These are phyloP conservation scores for Globisporangium polare DNA, from an alignment of 352 stramenopile genomes.

Conservation along the genomic window DNA sequence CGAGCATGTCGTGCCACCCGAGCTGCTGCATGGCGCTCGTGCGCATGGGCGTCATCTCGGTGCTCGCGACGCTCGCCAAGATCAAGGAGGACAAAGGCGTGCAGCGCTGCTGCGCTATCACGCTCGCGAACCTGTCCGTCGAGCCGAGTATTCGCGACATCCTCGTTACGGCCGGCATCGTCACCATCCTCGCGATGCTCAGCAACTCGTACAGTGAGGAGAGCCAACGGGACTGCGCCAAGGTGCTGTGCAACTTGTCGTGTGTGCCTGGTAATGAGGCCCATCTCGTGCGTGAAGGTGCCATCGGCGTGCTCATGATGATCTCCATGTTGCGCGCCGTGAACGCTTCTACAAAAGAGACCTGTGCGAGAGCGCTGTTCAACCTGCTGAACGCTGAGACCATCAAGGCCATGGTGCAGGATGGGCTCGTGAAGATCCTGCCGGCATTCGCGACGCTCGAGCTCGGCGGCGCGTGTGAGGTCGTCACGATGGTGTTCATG, in stretches of 20 bases:
- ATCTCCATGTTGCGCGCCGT: slow-evolving; percentile 74
- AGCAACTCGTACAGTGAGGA: slow-evolving; percentile 86
- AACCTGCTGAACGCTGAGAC: slow-evolving; percentile 65
- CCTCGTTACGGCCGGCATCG: slow-evolving; percentile 41
- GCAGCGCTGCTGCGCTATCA: slow-evolving; percentile 65
- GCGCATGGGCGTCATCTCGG: slow-evolving; percentile 40
- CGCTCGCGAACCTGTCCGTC: slow-evolving; percentile 60
- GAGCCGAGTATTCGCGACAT: slow-evolving; percentile 44
- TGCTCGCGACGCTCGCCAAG: slow-evolving; percentile 53
- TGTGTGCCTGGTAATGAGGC: slow-evolving; percentile 44
- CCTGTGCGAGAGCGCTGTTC: slow-evolving; percentile 53
- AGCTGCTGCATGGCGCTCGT: slow-evolving; percentile 57
- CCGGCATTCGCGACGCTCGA: slow-evolving; percentile 36
- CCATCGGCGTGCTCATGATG: slow-evolving; percentile 72
- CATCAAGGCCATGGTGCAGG: slow-evolving; percentile 52
- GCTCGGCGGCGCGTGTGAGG: slow-evolving; percentile 16
- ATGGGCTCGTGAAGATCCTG: slow-evolving; percentile 69
- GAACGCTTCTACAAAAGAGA: slow-evolving; percentile 59
- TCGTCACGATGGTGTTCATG: slow-evolving; percentile 52
- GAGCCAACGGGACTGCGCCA: slow-evolving; percentile 68
- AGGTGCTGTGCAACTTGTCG: slow-evolving; percentile 72
- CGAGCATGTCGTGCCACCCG: slow-evolving; percentile 65
- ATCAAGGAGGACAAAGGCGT: slow-evolving; percentile 45
- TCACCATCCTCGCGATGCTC: slow-evolving; percentile 47
- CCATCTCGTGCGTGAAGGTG: slow-evolving; percentile 49